A percentile compares a stretch with the other conserved stretches of the same genome.
These are phyloP conservation scores for Solanum boliviense DNA, from an alignment of 257 asterid species.

Conservation along the genomic window DNA sequence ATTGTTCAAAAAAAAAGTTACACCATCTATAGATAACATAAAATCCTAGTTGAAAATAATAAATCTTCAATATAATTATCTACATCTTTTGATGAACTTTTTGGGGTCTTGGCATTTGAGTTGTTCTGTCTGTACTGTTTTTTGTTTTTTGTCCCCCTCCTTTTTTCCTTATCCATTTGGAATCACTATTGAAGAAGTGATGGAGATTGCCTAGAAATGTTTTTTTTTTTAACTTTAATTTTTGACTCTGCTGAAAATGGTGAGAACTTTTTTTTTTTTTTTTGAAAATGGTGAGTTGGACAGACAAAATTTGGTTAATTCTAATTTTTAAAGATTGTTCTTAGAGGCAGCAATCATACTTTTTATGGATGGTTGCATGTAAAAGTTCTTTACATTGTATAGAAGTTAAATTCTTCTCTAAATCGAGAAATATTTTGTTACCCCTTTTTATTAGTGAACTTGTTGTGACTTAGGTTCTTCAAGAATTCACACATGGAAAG, in stretches of 20 bases:
- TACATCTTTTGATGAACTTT: not conserved
- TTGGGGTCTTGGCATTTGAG: not conserved
- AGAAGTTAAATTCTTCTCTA: not conserved
- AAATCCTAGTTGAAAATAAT: not conserved
- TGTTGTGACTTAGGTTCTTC: conserved; percentile 50
- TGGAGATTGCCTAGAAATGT: not conserved
- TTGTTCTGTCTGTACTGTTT: not conserved
- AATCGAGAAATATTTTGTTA: not conserved
- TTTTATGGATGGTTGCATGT: not conserved
- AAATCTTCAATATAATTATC: not conserved
- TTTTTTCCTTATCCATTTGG: not conserved
- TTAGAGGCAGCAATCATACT: not conserved
- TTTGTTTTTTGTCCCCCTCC: not conserved
- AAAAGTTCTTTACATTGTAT: not conserved
- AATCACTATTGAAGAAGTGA: not conserved
- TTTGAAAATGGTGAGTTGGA: not conserved
- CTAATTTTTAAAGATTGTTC: not conserved
- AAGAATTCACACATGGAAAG: conserved; percentile 74
- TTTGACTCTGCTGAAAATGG: not conserved
- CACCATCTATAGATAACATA: not conserved
- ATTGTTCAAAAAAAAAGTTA: not conserved
- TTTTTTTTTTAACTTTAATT: not conserved
- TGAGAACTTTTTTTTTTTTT: not conserved
- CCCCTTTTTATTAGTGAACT: not conserved
- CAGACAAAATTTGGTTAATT: not conserved